A percentile compares a stretch with the other conserved stretches of the same genome.
These are phyloP conservation scores for Cordia subcordata DNA, from an alignment of 257 asterid species.

Conservation along the genomic window DNA sequence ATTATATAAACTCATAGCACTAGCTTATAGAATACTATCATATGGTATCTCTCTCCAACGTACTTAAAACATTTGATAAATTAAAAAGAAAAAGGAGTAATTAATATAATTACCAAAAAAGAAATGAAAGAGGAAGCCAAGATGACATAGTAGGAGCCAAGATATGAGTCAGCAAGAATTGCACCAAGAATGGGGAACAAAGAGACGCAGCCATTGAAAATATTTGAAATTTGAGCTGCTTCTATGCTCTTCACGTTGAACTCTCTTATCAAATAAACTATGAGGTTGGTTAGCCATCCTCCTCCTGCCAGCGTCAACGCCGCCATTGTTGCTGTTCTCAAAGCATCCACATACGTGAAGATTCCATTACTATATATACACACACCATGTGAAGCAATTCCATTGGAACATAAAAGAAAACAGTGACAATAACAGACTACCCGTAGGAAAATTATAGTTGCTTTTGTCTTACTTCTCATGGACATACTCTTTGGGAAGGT, in stretches of 20 bases:
- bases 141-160: slow-evolving; percentile 71
- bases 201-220: slow-evolving; percentile 64
- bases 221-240: slow-evolving; percentile 69
- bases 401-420: too few species aligned
- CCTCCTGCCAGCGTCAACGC: slow-evolving; percentile 58
- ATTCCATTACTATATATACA: too few species aligned
- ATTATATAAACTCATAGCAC: too few species aligned
- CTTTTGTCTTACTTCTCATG: too few species aligned
- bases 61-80: background rate
- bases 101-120: slow-evolving; percentile 36
- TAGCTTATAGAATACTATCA: too few species aligned
- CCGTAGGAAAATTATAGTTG: too few species aligned
- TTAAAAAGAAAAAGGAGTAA: background rate
- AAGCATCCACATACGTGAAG: background rate
- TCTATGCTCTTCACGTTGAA: slow-evolving; percentile 65
- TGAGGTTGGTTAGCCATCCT: slow-evolving; percentile 62
- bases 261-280: slow-evolving; percentile 72
- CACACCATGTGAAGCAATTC: too few species aligned
- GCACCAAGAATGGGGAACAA: slow-evolving; percentile 72
- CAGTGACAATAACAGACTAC: too few species aligned
- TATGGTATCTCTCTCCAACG: too few species aligned
- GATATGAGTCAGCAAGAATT: slow-evolving; percentile 62
- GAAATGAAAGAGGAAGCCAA: slow-evolving; percentile 72
- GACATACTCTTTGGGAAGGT: too few species aligned
- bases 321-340: slow-evolving; percentile 51